Evolutionary conservation across 345 rosid genomes (phyloP).

Genomic region (Salix viminalis): DNA sequence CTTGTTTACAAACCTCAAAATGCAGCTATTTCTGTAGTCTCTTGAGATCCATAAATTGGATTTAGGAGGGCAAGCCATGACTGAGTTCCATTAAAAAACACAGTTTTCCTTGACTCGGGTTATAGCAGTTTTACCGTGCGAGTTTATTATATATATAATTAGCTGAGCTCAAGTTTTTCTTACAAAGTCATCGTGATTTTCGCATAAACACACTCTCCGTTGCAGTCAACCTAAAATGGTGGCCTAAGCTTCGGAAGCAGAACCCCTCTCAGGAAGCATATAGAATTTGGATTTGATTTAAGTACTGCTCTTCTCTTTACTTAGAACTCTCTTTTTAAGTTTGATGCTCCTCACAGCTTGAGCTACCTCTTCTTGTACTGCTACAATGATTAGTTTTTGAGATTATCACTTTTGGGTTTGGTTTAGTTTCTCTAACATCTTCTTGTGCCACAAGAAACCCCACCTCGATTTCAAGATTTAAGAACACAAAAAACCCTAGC

Average conservation of each 20-base stretch:
- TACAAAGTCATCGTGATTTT: constrained; percentile 16
- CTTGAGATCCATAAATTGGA: constrained; percentile 32
- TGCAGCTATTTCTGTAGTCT: constrained; percentile 22
- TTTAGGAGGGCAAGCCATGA: constrained; percentile 13
- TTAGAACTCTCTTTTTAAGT: neutral
- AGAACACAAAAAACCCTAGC: neutral
- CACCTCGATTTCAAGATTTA: neutral
- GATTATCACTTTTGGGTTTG: neutral
- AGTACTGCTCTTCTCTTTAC: neutral
- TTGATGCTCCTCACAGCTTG: constrained; percentile 6
- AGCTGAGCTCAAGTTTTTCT: constrained; percentile 3
- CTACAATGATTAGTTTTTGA: neutral
- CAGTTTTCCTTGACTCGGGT: constrained; percentile 7
- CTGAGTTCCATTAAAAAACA: constrained; percentile 10
- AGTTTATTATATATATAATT: too few relatives aligned
- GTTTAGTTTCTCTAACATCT: neutral
- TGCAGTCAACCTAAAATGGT: constrained; percentile 23
- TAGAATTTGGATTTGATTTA: constrained; percentile 17
- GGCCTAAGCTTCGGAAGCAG: constrained; percentile 36
- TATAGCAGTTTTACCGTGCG: neutral
- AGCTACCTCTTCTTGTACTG: neutral
- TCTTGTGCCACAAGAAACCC: neutral
- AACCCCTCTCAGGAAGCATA: constrained; percentile 33
- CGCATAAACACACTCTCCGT: constrained; percentile 21
- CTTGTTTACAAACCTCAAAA: constrained; percentile 19